Percentiles rank a stretch among this genome's conserved stretches.
Conservation (phyloP, 2,329 filamentous ascomycete genomes). For the Paradendryphiella salina region DNA sequence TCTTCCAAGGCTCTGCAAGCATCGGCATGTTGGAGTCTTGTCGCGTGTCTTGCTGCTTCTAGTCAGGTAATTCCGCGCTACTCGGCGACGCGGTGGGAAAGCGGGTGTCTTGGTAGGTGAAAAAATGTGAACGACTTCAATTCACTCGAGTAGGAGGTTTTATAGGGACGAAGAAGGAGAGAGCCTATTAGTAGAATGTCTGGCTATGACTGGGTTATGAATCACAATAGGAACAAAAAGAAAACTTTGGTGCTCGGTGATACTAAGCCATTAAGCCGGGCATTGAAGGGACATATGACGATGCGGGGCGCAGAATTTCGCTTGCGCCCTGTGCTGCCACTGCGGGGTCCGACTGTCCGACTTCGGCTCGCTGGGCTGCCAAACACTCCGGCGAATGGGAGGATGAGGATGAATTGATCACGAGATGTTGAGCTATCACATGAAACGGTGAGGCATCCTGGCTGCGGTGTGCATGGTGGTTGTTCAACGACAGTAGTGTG, state of each 20-base stretch:
- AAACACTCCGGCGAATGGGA: constrained; percentile 1
- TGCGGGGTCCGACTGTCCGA: constrained; percentile 21
- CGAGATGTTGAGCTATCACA: not conserved
- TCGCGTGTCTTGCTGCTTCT: not conserved
- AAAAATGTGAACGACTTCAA: not conserved
- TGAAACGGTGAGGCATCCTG: not conserved
- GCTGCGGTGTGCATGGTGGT: constrained; percentile 1
- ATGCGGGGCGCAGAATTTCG: constrained; percentile 20
- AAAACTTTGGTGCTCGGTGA: constrained; percentile 21
- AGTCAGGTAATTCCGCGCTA: not conserved
- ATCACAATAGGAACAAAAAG: constrained; percentile 14
- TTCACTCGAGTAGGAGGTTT: not conserved
- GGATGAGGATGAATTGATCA: not conserved
- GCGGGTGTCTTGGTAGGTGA: not conserved
- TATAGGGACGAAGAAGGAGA: not conserved
- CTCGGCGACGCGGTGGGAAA: not conserved
- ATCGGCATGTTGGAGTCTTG: constrained; percentile 43
- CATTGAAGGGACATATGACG: constrained; percentile 19
- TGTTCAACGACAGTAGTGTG: not conserved
- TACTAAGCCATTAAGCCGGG: constrained; percentile 11
- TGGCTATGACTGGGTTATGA: constrained; percentile 10
- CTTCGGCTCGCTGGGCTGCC: constrained; percentile 8
- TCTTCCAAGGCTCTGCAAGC: constrained; percentile 76
- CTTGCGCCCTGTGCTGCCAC: constrained; percentile 12
- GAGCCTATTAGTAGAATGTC: constrained; percentile 4